Evolutionary conservation across 2,329 filamentous ascomycete species (phyloP), one percentile per base, ranked within the genome.

Genomic region (Colletotrichum cuscutae): DNA sequence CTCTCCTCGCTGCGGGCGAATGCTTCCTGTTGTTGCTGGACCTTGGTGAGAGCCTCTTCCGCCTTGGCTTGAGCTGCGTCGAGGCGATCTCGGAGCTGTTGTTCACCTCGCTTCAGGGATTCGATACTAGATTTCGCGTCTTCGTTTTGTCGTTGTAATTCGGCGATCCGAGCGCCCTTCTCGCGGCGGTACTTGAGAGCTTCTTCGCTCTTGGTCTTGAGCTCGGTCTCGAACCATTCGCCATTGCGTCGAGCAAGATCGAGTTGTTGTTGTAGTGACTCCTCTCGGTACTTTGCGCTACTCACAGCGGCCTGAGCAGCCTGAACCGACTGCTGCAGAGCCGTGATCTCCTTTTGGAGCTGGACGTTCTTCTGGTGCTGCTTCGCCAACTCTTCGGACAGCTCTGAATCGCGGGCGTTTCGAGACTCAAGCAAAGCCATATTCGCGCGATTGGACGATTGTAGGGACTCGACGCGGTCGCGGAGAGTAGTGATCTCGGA

Each of bases 171-270:
- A 1, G 95, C 92, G 75, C 94, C 94, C 87, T 98, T 98, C 80
- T 99, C 97, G 80, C 98, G 98, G 75, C 97, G 91, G 82, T 94
- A 96, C 79, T 95, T 98, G 76, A 96, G 89, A 60, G 95, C 91
- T 80, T 99, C 97, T 9, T 92, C 90, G 74, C 90, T 92, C 84
- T 98, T 97, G 0, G 94, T 95, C 85, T 97, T 96, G 26, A 98
- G 89, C 82, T 99, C 97, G 54, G 89, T 91, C 79, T 98, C 95
- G 68, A 97, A 93, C 94, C 95, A 99, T 77, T 98, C 96, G 76
- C 94, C 94, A 84, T 95, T 98, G 78, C 93, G 93, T 80, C 95
- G 95, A 22, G 96, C 91, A 68, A 97, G 87, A 54, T 97, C 95
- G 46, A 98, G 88, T 81, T 98, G 95, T 81, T 98, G 95, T 81